These are phyloP conservation scores for Crithidia acanthocephali DNA, from an alignment of 208 protist species.

Conservation along the genomic window DNA sequence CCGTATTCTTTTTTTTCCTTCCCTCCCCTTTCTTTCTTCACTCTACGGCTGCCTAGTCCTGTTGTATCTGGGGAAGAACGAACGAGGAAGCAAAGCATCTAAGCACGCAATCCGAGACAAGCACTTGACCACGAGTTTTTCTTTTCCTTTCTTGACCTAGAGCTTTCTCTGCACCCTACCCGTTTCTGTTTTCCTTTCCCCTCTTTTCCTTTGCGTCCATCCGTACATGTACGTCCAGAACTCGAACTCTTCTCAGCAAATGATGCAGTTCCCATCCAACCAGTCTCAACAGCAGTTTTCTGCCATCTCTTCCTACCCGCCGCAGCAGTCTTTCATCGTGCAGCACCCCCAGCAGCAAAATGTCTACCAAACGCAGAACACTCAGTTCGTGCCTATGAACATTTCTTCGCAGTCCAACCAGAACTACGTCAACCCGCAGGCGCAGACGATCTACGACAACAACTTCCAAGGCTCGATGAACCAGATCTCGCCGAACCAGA, in stretches of 20 bases:
- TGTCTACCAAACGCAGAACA: conserved; percentile 40
- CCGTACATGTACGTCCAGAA: conserved; percentile 36
- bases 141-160: too few relatives aligned
- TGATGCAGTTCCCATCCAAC: conserved; percentile 38
- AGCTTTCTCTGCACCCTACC: too few relatives aligned
- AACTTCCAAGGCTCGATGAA: conserved; percentile 31
- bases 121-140: too few relatives aligned
- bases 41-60: background rate
- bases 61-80: background rate
- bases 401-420: conserved; percentile 43
- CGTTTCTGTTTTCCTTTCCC: background rate
- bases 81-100: background rate
- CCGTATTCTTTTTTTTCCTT: conserved; percentile 10
- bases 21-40: conserved; percentile 4
- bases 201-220: background rate
- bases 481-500: conserved; percentile 26
- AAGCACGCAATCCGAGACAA: too few relatives aligned
- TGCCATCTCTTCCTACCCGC: conserved; percentile 37
- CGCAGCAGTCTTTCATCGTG: conserved; percentile 40
- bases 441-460: conserved; percentile 32
- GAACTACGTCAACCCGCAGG: conserved; percentile 31
- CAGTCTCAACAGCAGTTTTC: conserved; percentile 47
- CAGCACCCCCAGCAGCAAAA: conserved; percentile 40
- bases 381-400: conserved; percentile 46
- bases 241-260: conserved; percentile 27